phyloP scores from a whole-genome alignment of 768 basidiomycete species.

The Kwoniella heveanensis region DNA sequence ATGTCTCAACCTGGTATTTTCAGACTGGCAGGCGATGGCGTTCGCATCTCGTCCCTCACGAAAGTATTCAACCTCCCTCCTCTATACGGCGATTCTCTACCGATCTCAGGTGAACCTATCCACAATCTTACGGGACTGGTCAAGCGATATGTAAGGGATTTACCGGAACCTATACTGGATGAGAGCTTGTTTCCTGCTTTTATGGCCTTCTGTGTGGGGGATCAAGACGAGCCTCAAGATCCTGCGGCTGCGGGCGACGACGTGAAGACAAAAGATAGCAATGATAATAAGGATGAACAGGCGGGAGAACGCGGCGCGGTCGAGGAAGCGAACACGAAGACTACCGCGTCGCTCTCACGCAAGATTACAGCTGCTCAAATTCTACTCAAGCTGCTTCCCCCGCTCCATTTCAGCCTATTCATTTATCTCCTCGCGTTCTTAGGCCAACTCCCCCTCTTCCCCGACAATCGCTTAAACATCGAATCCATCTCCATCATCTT shows the following conservation, averaged over 20 bases:
- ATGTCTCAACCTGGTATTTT: conserved; percentile 50
- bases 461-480: conserved; percentile 61
- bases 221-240: conserved; percentile 1
- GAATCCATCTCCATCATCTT: conserved; percentile 62
- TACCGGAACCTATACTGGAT: conserved; percentile 61
- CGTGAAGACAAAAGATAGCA: background rate
- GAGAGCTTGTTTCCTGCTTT: conserved; percentile 58
- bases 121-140: conserved; percentile 54
- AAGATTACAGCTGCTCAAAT: conserved; percentile 59
- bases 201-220: conserved; percentile 57
- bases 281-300: background rate
- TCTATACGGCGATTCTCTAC: conserved; percentile 41
- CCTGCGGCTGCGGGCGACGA: background rate
- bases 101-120: conserved; percentile 35
- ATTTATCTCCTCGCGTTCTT: conserved; percentile 77
- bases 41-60: conserved; percentile 40
- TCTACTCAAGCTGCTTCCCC: conserved; percentile 62
- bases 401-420: conserved; percentile 66
- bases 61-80: conserved; percentile 45
- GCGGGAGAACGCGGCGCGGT: background rate
- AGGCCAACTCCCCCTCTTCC: conserved; percentile 62
- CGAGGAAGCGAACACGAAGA: background rate
- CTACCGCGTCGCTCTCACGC: conserved; percentile 2
- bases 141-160: conserved; percentile 60
- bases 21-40: conserved; percentile 46